These are phyloP conservation scores for Prunella vulgaris DNA, from an alignment of 257 asterid genomes.

Conservation along the genomic window DNA sequence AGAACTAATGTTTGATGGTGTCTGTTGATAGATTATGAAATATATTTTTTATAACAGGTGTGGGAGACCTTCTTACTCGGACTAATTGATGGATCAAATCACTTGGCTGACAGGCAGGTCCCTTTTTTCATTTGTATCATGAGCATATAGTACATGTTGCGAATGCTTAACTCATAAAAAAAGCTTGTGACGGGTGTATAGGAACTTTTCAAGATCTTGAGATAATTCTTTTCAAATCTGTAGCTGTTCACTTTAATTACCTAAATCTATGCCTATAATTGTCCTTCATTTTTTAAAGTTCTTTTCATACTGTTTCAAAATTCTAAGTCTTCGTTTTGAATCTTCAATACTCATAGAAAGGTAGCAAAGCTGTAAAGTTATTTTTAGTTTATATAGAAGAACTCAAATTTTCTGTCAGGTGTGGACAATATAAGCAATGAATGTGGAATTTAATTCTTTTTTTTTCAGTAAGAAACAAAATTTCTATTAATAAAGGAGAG, in stretches of 20 bases:
- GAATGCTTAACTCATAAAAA: background rate
- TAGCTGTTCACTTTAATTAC: background rate
- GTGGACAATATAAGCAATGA: too few relatives aligned
- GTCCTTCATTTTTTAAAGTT: background rate
- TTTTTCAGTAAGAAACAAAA: too few relatives aligned
- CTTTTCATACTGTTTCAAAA: too few relatives aligned
- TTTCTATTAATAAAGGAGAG: too few relatives aligned
- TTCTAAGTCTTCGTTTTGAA: background rate
- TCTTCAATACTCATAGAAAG: background rate
- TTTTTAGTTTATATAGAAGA: background rate
- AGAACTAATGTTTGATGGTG: background rate
- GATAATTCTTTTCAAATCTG: background rate
- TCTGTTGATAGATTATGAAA: constrained; percentile 9
- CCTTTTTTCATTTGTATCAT: constrained; percentile 25
- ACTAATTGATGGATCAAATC: constrained; percentile 87
- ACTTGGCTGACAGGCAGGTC: constrained; percentile 89
- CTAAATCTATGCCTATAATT: background rate
- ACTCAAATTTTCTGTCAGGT: too few relatives aligned
- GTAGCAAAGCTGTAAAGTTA: background rate
- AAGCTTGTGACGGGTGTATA: background rate
- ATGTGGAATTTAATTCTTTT: too few relatives aligned
- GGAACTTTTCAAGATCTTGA: background rate
- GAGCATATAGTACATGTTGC: background rate
- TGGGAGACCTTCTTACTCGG: constrained; percentile 66
- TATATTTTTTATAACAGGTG: constrained; percentile 5